Conservation (phyloP, 2,329 filamentous ascomycete genomes). For the Pseudopyricularia javanii region DNA sequence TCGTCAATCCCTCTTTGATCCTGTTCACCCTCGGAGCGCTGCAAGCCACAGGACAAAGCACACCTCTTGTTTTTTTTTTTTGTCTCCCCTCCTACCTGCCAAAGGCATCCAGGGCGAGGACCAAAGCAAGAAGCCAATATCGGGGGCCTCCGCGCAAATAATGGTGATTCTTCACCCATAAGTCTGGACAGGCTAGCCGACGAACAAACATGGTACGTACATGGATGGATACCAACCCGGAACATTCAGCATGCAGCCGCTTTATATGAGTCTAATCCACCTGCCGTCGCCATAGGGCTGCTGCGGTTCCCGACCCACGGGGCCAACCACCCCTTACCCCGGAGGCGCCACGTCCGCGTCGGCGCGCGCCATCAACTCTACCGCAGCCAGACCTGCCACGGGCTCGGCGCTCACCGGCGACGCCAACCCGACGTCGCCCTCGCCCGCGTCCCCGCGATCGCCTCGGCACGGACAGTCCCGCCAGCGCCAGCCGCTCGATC, state of each 20-base stretch:
- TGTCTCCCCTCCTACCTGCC: too few species aligned
- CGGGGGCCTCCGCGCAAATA: too few species aligned
- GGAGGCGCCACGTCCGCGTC: constrained; percentile 28
- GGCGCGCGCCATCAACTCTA: constrained; percentile 39
- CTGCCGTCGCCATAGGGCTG: constrained; percentile 32
- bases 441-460: constrained; percentile 6
- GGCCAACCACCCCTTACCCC: constrained; percentile 41
- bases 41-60: too few species aligned
- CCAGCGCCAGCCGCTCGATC: constrained; percentile 32
- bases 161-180: too few species aligned
- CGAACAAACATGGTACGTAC: neutral
- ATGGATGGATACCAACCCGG: neutral
- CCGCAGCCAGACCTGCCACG: constrained; percentile 18
- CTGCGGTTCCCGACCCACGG: constrained; percentile 40
- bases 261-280: neutral
- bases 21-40: too few species aligned
- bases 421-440: constrained; percentile 11
- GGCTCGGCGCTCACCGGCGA: constrained; percentile 12
- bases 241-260: neutral
- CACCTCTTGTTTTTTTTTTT: too few species aligned
- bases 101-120: too few species aligned
- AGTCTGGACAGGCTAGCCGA: too few species aligned
- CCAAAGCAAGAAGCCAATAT: too few species aligned
- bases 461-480: constrained; percentile 15
- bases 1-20: too few species aligned